phyloP scores from a whole-genome alignment of 768 basidiomycete species.

The Suillus occidentalis region DNA sequence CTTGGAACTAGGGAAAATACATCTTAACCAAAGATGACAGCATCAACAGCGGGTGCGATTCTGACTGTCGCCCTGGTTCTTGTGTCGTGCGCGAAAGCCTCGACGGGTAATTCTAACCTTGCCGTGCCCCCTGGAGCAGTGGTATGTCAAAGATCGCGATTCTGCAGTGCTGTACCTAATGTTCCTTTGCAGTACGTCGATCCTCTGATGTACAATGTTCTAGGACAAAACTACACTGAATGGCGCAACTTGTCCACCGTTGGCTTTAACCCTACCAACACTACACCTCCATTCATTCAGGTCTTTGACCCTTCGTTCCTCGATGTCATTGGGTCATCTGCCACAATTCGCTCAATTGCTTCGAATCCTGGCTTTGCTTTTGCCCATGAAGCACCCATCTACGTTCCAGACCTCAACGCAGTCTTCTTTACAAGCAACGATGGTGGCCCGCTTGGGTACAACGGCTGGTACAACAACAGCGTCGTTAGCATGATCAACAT shows the following conservation, averaged over 20 bases:
- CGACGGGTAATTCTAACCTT: not conserved
- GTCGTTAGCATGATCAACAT: slow-evolving; percentile 63
- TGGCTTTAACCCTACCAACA: slow-evolving; percentile 62
- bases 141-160: slow-evolving; percentile 11
- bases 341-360: slow-evolving; percentile 60
- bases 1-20: not conserved
- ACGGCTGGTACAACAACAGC: slow-evolving; percentile 63
- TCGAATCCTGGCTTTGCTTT: slow-evolving; percentile 64
- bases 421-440: slow-evolving; percentile 73
- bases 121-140: slow-evolving; percentile 21
- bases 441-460: slow-evolving; percentile 64
- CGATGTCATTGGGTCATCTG: slow-evolving; percentile 52
- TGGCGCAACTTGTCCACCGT: slow-evolving; percentile 38
- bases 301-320: slow-evolving; percentile 56
- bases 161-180: not conserved
- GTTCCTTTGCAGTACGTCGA: slow-evolving; percentile 43
- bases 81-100: not conserved
- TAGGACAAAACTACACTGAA: slow-evolving; percentile 42
- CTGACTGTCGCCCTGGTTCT: slow-evolving; percentile 7
- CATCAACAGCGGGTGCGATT: not conserved
- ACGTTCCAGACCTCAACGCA: slow-evolving; percentile 63
- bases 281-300: slow-evolving; percentile 60
- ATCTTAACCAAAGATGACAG: slow-evolving; percentile 6
- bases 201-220: slow-evolving; percentile 51
- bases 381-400: slow-evolving; percentile 80